Evolutionary conservation across 495 filamentous ascomycete species (phyloP), one percentile per base, ranked within the genome.

Genomic region (Penicillium lividum): DNA sequence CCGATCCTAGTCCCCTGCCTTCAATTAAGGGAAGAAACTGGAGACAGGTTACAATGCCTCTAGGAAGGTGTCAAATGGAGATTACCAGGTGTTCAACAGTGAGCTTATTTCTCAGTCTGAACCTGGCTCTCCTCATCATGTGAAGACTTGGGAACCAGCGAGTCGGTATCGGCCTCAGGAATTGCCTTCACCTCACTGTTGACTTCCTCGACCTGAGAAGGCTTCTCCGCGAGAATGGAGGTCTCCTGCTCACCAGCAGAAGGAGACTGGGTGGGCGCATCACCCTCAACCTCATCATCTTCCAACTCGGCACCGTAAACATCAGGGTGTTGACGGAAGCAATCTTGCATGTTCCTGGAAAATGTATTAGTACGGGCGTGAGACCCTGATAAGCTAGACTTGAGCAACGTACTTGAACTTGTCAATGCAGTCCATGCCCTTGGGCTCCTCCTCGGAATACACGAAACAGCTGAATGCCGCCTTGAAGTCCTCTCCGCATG

Each of bases 391-490:
- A 9, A 25, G 13, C 5, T 10, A 31, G n/a, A 44, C 40, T 13
- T 1, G 38, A 40, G 13, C 15, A 45, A 56, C 80, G 53, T 79
- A 93, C 92, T 94, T 93, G 83, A 98, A 98, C 77, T 92, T 93
- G 11, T 97, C 92, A 70, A 98, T 95, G 76, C 94, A 98, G 58
- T 98, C 94, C 73, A 97, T 92, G 5, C 94, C 94, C 83, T 98
- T 98, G n/a, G 92, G 91, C 61, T 98, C 94, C 67, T 96, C 92
- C 27, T 84, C 85, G 5, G 90, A 94, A 78, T 87, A 96, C 7
- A 98, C 90, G 69, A 98, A 98, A 80, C 94, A 98, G 84, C 91
- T 95, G 67, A 98, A 98, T 0, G 94, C 94, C 5, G 84, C 86
- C 76, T 85, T 89, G 82, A 98, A 98, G 66, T 97, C 84, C 73